phyloP scores from a whole-genome alignment of 768 basidiomycete species.

The Tricholoma matsutake region DNA sequence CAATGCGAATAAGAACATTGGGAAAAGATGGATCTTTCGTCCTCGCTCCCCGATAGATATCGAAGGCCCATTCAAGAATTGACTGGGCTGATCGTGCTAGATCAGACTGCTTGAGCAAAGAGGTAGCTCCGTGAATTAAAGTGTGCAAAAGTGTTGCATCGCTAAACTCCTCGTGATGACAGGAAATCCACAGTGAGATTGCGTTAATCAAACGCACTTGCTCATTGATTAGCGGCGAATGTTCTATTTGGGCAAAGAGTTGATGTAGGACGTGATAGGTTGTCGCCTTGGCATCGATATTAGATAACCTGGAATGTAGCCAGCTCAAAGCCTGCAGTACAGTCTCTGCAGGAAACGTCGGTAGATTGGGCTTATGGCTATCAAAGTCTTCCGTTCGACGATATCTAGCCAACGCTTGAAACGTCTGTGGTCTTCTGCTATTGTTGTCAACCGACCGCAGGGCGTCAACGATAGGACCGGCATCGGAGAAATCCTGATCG shows the following conservation, averaged over 20 bases:
- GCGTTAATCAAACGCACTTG: slow-evolving; percentile 73
- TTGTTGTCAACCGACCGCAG: slow-evolving; percentile 34
- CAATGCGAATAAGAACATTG: slow-evolving; percentile 67
- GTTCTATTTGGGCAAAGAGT: slow-evolving; percentile 64
- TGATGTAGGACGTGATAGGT: slow-evolving; percentile 77
- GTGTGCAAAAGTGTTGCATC: slow-evolving; percentile 62
- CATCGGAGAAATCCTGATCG: slow-evolving; percentile 60
- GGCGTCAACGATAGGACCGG: slow-evolving; percentile 46
- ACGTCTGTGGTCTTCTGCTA: slow-evolving; percentile 25
- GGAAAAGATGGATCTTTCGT: slow-evolving; percentile 53
- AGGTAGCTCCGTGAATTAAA: slow-evolving; percentile 63
- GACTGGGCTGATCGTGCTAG: slow-evolving; percentile 69
- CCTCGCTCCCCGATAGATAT: slow-evolving; percentile 39
- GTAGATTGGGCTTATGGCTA: slow-evolving; percentile 64
- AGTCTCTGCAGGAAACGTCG: slow-evolving; percentile 46
- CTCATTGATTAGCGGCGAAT: slow-evolving; percentile 76
- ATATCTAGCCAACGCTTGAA: slow-evolving; percentile 50
- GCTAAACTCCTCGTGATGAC: slow-evolving; percentile 51
- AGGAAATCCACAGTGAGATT: slow-evolving; percentile 71
- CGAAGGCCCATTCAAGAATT: slow-evolving; percentile 75
- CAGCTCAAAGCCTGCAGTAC: slow-evolving; percentile 59
- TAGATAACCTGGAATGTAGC: slow-evolving; percentile 44
- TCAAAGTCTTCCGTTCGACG: slow-evolving; percentile 46
- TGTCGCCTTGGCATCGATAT: slow-evolving; percentile 48
- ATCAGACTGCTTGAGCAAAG: slow-evolving; percentile 65